Evolutionary conservation across 768 basidiomycete genomes (phyloP).

Genomic region (Auricularia heimuer): DNA sequence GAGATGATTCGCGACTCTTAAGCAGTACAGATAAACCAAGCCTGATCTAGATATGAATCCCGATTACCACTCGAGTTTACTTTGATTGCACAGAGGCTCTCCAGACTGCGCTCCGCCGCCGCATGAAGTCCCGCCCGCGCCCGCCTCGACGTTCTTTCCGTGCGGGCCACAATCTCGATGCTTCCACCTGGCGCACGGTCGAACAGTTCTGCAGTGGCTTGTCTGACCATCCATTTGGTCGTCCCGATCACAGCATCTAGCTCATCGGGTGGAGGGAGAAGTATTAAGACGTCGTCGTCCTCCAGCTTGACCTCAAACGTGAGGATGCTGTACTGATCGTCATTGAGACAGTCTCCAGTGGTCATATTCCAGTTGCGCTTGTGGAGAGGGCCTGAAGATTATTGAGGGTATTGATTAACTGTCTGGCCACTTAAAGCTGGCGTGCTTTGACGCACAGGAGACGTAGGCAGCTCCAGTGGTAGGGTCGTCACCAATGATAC

Average conservation of each 20-base stretch:
- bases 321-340: slow-evolving; percentile 48
- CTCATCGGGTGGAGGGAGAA: slow-evolving; percentile 41
- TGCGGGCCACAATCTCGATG: slow-evolving; percentile 29
- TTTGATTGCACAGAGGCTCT: background rate
- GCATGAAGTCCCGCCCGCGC: slow-evolving; percentile 1
- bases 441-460: slow-evolving; percentile 29
- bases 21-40: too few relatives aligned
- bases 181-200: slow-evolving; percentile 17
- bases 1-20: too few relatives aligned
- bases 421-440: slow-evolving; percentile 7
- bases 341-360: slow-evolving; percentile 49
- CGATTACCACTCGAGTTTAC: background rate
- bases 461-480: slow-evolving; percentile 38
- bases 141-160: slow-evolving; percentile 6
- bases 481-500: slow-evolving; percentile 53
- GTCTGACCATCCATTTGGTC: slow-evolving; percentile 51
- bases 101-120: background rate
- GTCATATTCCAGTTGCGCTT: slow-evolving; percentile 54
- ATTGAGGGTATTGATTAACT: slow-evolving; percentile 7
- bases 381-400: slow-evolving; percentile 43
- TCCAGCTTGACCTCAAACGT: slow-evolving; percentile 49
- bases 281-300: slow-evolving; percentile 33
- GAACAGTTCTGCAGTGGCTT: slow-evolving; percentile 35
- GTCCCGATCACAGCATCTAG: slow-evolving; percentile 56
- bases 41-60: too few relatives aligned